Evolutionary conservation across 768 basidiomycete genomes (phyloP), one percentile per base, ranked within the genome.

Genomic region (Lactifluus pinguis): DNA sequence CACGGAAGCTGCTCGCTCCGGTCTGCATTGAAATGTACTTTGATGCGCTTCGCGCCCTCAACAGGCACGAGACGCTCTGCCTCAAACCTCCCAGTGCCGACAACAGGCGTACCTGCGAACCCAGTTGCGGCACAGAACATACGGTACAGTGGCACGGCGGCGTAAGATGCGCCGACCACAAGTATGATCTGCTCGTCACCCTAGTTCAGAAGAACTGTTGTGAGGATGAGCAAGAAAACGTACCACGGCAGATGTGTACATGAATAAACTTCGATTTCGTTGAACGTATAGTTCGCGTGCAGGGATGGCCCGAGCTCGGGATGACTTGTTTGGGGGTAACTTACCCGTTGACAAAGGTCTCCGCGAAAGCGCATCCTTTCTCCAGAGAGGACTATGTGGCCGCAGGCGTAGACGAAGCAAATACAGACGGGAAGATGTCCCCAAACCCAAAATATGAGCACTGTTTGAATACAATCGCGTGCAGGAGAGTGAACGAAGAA

Each of bases 121-220:
- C 97, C 97, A 4, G 97, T 99, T 14, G 95, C 92, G 7, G 93
- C 88, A 72, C 97, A 99, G 76, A 99, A 99, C 74, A 95, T 94
- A 63, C 97, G 87, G 73, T 99, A 99, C 15, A 98, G 79, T 0
- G 97, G 97, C 0, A 98, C 95, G 41, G 95, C 91, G 11, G 97
- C 97, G 71, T 99, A 99, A n/a, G 94, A 88, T 29, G 87, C 79
- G 15, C 95, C 95, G 4, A 89, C 74, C 3, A 84, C 87, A 32
- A 86, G 67, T 32, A 97, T 73, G 50, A 95, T 84, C 93, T 95
- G 63, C 17, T 34, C 0, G n/a, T 32, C 6, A n/a, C 10, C 38
- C 32, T 7, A 30, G 15, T 38, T 52, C 39, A 30, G 41, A 1
- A 25, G 2, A 2, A 25, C 41, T 34, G 19, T 36, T 38, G 25